Percentiles rank a stretch among this genome's conserved stretches.
Evolutionary conservation across 2,329 filamentous ascomycete genomes (phyloP).

Genomic region (Stemphylium vesicarium): DNA sequence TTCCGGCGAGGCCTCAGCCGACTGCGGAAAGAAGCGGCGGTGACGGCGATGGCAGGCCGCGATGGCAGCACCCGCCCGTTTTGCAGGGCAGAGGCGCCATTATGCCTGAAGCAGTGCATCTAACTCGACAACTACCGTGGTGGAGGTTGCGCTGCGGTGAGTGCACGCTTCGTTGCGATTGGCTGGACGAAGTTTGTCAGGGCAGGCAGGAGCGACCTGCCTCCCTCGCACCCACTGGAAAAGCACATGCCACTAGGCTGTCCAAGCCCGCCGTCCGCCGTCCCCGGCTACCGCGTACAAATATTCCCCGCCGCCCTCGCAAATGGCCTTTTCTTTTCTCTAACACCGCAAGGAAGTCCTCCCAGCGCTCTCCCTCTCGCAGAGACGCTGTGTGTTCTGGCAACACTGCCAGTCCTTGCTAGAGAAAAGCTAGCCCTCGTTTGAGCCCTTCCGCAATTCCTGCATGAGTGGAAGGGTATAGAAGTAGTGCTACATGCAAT

Average conservation of each 20-base stretch:
- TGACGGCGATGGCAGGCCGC: slow-evolving; percentile 21
- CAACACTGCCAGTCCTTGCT: slow-evolving; percentile 41
- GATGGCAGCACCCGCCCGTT: slow-evolving; percentile 12
- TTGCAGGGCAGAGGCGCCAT: slow-evolving; percentile 31
- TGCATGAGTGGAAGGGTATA: slow-evolving; percentile 43
- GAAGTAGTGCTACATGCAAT: slow-evolving; percentile 37
- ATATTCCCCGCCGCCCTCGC: slow-evolving; percentile 7
- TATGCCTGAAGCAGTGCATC: slow-evolving; percentile 47
- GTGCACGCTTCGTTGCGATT: slow-evolving; percentile 27
- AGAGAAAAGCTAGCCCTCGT: slow-evolving; percentile 45
- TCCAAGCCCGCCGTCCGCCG: background rate
- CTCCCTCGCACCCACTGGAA: background rate
- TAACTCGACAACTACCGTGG: slow-evolving; percentile 9
- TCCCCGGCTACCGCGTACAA: background rate
- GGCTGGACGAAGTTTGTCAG: slow-evolving; percentile 22
- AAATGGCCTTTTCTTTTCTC: slow-evolving; percentile 21
- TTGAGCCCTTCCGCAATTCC: slow-evolving; percentile 45
- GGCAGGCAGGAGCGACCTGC: slow-evolving; percentile 15
- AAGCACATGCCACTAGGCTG: slow-evolving; percentile 5
- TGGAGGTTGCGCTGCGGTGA: slow-evolving; percentile 18
- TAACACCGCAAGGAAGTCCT: slow-evolving; percentile 42
- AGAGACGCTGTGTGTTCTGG: slow-evolving; percentile 45
- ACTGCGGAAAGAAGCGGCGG: slow-evolving; percentile 32
- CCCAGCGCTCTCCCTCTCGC: slow-evolving; percentile 36
- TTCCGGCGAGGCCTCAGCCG: slow-evolving; percentile 29